Conservation (phyloP, 257 asterid genomes). For the Salvia splendens region DNA sequence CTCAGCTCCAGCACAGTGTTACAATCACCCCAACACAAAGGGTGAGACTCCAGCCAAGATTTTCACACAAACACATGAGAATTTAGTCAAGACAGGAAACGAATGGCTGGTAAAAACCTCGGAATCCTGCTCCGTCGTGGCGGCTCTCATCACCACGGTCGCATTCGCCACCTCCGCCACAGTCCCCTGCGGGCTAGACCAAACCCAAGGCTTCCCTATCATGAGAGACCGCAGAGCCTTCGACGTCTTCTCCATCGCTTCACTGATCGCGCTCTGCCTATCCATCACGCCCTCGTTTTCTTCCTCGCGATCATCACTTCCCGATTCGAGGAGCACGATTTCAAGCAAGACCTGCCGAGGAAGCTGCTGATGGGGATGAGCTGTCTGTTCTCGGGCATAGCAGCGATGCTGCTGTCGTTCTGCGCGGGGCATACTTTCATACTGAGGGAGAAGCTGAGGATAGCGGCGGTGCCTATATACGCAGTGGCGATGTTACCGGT, state of each 20-base stretch:
- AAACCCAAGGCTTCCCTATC: slow-evolving; percentile 42
- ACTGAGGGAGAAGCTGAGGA: slow-evolving; percentile 34
- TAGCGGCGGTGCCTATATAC: slow-evolving; percentile 48
- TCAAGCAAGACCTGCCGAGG: slow-evolving; percentile 45
- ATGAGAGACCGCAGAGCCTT: slow-evolving; percentile 35
- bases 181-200: slow-evolving; percentile 56
- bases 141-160: slow-evolving; percentile 55
- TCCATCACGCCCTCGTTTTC: slow-evolving; percentile 56
- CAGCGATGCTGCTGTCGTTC: slow-evolving; percentile 53
- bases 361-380: slow-evolving; percentile 53
- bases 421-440: slow-evolving; percentile 64
- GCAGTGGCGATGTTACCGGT: slow-evolving; percentile 47
- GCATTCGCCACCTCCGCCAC: slow-evolving; percentile 41
- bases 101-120: slow-evolving; percentile 63
- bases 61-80: slow-evolving; percentile 39
- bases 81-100: slow-evolving; percentile 39
- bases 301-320: slow-evolving; percentile 65
- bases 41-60: slow-evolving; percentile 47
- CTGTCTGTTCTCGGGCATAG: slow-evolving; percentile 53
- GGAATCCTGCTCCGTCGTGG: slow-evolving; percentile 61
- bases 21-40: slow-evolving; percentile 34
- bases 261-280: slow-evolving; percentile 55
- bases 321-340: slow-evolving; percentile 49
- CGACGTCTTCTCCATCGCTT: slow-evolving; percentile 43
- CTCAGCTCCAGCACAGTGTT: slow-evolving; percentile 26